These are phyloP conservation scores for Arthrobotrys megalospora DNA, from an alignment of 2,329 filamentous ascomycete species.

Conservation along the genomic window DNA sequence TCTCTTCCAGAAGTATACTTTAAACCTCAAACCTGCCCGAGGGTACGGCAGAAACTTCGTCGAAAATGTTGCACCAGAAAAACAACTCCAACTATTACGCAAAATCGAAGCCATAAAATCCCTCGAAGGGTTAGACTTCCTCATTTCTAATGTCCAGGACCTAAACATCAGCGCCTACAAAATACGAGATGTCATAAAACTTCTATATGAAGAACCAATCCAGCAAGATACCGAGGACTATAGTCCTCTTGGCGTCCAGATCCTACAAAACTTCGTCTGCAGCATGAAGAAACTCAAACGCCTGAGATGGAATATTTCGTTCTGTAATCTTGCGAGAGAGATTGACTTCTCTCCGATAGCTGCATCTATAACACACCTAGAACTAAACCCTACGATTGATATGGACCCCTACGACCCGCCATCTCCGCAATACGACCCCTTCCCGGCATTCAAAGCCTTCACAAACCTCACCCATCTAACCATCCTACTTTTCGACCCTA, in stretches of 20 bases:
- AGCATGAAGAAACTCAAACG: conserved; percentile 27
- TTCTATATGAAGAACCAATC: conserved; percentile 11
- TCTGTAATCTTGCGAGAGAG: background rate
- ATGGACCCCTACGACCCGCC: conserved; percentile 16
- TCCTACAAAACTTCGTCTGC: conserved; percentile 42
- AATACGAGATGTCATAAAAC: conserved; percentile 12
- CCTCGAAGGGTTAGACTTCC: conserved; percentile 22
- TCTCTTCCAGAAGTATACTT: conserved; percentile 18
- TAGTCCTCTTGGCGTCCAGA: background rate
- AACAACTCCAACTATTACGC: conserved; percentile 7
- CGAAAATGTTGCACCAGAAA: background rate
- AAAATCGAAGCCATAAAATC: conserved; percentile 17
- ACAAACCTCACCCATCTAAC: conserved; percentile 35
- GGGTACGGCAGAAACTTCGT: background rate
- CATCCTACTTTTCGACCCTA: background rate
- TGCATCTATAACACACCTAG: conserved; percentile 1
- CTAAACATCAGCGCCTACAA: conserved; percentile 14
- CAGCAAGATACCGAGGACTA: conserved; percentile 14
- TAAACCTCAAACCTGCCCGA: background rate
- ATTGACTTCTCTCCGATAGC: conserved; percentile 38
- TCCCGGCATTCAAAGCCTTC: conserved; percentile 19
- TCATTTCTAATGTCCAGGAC: conserved; percentile 31
- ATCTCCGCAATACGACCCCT: conserved; percentile 5
- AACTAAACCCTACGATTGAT: conserved; percentile 18
- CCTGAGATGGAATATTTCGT: conserved; percentile 29